A percentile compares a stretch with the other conserved stretches of the same genome.
Conservation (phyloP, 108 stramenopile species). For the Phaeodactylum tricornutum region DNA sequence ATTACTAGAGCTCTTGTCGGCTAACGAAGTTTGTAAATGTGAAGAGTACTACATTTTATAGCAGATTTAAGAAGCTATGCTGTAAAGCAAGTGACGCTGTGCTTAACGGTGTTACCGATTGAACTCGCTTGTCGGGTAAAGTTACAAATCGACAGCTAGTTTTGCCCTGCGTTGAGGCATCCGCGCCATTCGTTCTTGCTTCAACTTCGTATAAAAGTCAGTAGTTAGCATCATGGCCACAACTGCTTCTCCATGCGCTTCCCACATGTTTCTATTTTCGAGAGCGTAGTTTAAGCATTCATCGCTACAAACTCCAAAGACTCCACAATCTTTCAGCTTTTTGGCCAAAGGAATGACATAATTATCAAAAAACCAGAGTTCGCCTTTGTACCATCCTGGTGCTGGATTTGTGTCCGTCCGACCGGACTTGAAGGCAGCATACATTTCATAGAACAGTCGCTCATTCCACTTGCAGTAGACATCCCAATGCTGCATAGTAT, state of each 20-base stretch:
- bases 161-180: too few species aligned
- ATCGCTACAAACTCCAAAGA: slow-evolving; percentile 45
- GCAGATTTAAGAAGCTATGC: too few species aligned
- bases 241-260: slow-evolving; percentile 38
- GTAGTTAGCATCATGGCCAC: slow-evolving; percentile 8
- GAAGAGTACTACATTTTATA: too few species aligned
- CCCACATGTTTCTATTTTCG: slow-evolving; percentile 42
- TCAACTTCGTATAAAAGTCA: too few species aligned
- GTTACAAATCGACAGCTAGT: too few species aligned
- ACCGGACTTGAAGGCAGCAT: slow-evolving; percentile 31
- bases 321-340: slow-evolving; percentile 47
- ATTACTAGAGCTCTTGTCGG: too few species aligned
- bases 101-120: too few species aligned
- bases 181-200: too few species aligned
- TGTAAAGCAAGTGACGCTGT: too few species aligned
- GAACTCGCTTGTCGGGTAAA: too few species aligned
- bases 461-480: slow-evolving; percentile 43
- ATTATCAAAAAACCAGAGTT: slow-evolving; percentile 48
- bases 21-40: too few species aligned
- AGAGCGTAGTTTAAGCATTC: slow-evolving; percentile 42
- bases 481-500: slow-evolving; percentile 55
- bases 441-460: slow-evolving; percentile 44
- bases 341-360: slow-evolving; percentile 58
- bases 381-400: slow-evolving; percentile 46
- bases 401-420: slow-evolving; percentile 31